Percentiles rank a stretch among this genome's conserved stretches.
Evolutionary conservation across 2,329 filamentous ascomycete species (phyloP).

Genomic region (Fusarium nelsonii): DNA sequence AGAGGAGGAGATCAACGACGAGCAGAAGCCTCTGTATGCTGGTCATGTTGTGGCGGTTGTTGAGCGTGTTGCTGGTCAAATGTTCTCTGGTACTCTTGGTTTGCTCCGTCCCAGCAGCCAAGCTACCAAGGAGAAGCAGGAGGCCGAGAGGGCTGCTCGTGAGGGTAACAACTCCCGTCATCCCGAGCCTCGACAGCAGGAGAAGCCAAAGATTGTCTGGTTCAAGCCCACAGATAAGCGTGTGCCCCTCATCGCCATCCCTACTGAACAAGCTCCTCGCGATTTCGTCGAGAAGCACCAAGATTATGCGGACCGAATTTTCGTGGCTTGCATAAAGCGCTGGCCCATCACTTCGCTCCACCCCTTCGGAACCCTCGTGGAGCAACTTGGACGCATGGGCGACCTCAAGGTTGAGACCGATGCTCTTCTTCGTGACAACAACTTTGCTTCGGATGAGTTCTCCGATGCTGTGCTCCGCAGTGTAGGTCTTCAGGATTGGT

Average conservation of each 20-base stretch:
- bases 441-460: constrained; percentile 97
- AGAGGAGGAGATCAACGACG: constrained; percentile 98
- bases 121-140: constrained; percentile 99
- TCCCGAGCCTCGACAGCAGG: constrained; percentile 83
- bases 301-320: constrained; percentile 97
- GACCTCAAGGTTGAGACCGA: constrained; percentile 98
- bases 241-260: constrained; percentile 96
- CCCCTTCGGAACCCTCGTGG: constrained; percentile 96
- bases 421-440: constrained; percentile 96
- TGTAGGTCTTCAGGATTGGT: constrained; percentile 93
- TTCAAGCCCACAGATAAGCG: constrained; percentile 99
- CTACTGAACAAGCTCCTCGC: constrained; percentile 95
- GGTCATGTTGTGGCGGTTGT: constrained; percentile 98
- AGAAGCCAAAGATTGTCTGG: constrained; percentile 99
- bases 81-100: constrained; percentile 97
- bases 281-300: constrained; percentile 99
- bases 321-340: constrained; percentile 98
- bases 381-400: constrained; percentile 97
- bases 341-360: constrained; percentile 99
- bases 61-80: constrained; percentile 95
- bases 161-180: constrained; percentile 79
- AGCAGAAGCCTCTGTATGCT: constrained; percentile 96
- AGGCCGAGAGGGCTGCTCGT: constrained; percentile 91
- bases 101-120: constrained; percentile 96
- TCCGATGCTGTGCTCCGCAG: constrained; percentile 95